phyloP scores from a whole-genome alignment of 2,329 filamentous ascomycete genomes.

The Phymatotrichopsis omnivora region DNA sequence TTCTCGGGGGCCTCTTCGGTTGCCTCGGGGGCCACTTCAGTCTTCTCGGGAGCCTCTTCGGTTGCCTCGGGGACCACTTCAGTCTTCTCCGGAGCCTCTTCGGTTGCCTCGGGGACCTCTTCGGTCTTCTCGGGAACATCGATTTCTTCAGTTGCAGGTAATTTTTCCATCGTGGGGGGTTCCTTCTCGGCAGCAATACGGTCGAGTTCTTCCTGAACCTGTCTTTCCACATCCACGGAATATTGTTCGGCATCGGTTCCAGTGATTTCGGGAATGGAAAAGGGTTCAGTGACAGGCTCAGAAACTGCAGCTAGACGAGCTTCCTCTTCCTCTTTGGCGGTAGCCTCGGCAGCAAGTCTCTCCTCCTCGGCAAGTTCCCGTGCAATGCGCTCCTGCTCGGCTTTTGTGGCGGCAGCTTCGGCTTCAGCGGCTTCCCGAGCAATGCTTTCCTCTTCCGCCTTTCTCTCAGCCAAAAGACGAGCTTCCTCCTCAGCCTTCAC shows the following conservation, averaged over 20 bases:
- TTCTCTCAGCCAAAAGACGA: background rate
- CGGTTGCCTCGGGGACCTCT: background rate
- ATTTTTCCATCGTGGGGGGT: background rate
- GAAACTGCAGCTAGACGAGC: background rate
- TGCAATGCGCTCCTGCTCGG: background rate
- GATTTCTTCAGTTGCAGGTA: background rate
- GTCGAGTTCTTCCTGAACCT: background rate
- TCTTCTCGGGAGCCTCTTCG: background rate
- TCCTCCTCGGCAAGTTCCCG: background rate
- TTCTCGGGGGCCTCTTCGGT: too few species aligned
- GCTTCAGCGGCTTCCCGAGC: conserved; percentile 1
- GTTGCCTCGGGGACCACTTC: background rate
- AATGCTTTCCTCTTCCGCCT: background rate
- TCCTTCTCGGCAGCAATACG: background rate
- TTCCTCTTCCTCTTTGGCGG: conserved; percentile 7
- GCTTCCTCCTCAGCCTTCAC: background rate
- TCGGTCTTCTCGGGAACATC: background rate
- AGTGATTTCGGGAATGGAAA: conserved; percentile 1
- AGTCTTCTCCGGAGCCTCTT: background rate
- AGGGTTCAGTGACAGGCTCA: background rate
- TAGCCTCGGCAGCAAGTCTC: background rate
- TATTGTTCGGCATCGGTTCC: conserved; percentile 11
- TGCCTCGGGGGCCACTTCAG: background rate
- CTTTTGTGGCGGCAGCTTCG: background rate
- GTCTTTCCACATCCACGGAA: background rate